These are phyloP conservation scores for Pseudohyphozyma bogoriensis DNA, from an alignment of 768 basidiomycete genomes.

Conservation along the genomic window DNA sequence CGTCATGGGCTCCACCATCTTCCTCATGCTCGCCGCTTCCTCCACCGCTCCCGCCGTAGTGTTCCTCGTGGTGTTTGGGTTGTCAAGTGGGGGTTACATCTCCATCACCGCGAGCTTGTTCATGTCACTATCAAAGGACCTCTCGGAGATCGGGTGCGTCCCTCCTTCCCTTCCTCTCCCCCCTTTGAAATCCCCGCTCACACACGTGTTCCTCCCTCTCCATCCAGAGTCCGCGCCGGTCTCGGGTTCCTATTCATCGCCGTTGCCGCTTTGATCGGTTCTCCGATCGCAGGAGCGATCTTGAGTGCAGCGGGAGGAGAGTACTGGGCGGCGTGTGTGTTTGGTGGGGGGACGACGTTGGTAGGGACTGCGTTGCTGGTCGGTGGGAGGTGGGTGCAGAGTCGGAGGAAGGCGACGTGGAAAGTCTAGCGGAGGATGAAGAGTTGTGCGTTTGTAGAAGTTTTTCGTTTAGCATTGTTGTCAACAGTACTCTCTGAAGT, in stretches of 20 bases:
- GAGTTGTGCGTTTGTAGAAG: too few relatives aligned
- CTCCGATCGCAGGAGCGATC: conserved; percentile 25
- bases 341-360: conserved; percentile 11
- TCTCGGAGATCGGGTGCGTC: conserved; percentile 15
- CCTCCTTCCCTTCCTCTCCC: background rate
- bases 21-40: conserved; percentile 14
- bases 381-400: background rate
- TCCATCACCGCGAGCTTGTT: background rate
- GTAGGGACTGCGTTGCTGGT: background rate
- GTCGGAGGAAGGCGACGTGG: background rate
- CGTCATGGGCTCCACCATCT: conserved; percentile 9
- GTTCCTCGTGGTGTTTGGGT: conserved; percentile 19
- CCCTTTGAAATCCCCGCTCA: background rate
- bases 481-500: too few relatives aligned
- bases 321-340: conserved; percentile 19
- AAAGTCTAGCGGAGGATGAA: too few relatives aligned
- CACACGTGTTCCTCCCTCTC: background rate
- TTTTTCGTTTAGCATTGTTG: too few relatives aligned
- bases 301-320: conserved; percentile 11
- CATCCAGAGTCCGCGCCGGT: conserved; percentile 16
- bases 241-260: conserved; percentile 26
- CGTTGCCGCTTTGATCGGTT: conserved; percentile 22
- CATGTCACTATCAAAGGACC: conserved; percentile 9
- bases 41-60: conserved; percentile 2
- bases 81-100: conserved; percentile 17